Evolutionary conservation across 306 rosid genomes (phyloP), one percentile per base, ranked within the genome.

Genomic region (Inga oerstediana): DNA sequence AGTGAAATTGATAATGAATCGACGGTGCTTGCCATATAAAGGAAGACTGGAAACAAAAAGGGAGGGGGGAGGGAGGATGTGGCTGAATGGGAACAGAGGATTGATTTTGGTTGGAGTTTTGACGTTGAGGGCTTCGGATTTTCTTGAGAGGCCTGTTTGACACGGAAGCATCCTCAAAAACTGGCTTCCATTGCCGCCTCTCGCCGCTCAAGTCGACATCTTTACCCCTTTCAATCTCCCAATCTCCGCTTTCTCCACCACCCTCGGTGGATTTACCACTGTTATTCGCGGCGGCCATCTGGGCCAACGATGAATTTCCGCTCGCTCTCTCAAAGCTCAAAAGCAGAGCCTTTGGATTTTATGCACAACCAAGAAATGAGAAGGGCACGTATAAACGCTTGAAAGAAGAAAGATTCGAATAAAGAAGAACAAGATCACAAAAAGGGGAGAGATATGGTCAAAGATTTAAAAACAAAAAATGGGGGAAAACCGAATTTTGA

Each of bases 101-200:
- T 27, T 77, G 89, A 77, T 51, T 45, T 19, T 79, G 89, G 74
- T 64, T 49, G 11, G 81, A 86, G 84, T 74, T 74, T 7, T 85
- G 78, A 58, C 69, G 88, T 80, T 89, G 81, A 0, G 98, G 97
- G 89, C 95, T 87, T 14, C 85, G 88, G 72, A 84, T 90, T 85
- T 96, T 96, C 90, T 96, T 96, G n/a, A 86, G 83, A 87, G 99
- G 97, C 44, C 93, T 89, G 24, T 68, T 77, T 15, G 90, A 82
- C 72, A 85, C 13, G 88, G 96, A 92, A 79, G 90, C 87, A 16
- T 86, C 95, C 61, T 89, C 91, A 78, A 84, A 91, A 90, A 85
- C 83, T 17, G 88, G 92, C 84, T 85, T 88, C 91, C 91, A 86
- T 72, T 73, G 94, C 17, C 16, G 81, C 49, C 88, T 84, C 81